A percentile compares a stretch with the other conserved stretches of the same genome.
These are phyloP conservation scores for Brachypodium distachyon DNA, from an alignment of 202 grass and related monocot genomes.

Conservation along the genomic window DNA sequence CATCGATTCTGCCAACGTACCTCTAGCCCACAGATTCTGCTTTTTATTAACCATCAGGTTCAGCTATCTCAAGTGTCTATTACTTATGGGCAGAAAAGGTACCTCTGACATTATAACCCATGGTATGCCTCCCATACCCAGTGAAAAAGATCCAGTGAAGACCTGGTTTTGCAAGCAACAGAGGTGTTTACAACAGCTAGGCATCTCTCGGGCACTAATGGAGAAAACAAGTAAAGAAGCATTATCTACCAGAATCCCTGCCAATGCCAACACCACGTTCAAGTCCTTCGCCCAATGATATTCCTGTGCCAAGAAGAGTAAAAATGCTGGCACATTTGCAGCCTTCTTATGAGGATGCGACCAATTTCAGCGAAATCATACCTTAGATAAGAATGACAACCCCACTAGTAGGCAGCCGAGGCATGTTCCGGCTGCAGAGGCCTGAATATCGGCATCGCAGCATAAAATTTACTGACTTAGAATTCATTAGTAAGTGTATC, in stretches of 20 bases:
- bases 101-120: conserved; percentile 98
- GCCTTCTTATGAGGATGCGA: neutral
- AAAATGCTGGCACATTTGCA: neutral
- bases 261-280: conserved; percentile 43
- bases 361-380: conserved; percentile 1
- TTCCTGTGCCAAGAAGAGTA: conserved; percentile 30
- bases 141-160: conserved; percentile 65
- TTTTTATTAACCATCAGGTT: neutral
- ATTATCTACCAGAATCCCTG: conserved; percentile 60
- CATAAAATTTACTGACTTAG: neutral
- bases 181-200: neutral
- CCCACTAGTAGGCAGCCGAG: conserved; percentile 67
- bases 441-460: conserved; percentile 29
- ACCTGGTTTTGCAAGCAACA: conserved; percentile 26
- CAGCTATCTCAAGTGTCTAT: neutral
- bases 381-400: conserved; percentile 66
- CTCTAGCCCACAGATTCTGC: neutral
- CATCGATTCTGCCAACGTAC: neutral
- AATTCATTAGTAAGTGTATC: neutral
- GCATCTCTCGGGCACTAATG: neutral
- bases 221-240: neutral
- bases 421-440: conserved; percentile 78
- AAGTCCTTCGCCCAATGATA: conserved; percentile 43
- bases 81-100: neutral
- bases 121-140: conserved; percentile 78